phyloP scores from a whole-genome alignment of 495 filamentous ascomycete species.

The Astrothelium subdiscretum region DNA sequence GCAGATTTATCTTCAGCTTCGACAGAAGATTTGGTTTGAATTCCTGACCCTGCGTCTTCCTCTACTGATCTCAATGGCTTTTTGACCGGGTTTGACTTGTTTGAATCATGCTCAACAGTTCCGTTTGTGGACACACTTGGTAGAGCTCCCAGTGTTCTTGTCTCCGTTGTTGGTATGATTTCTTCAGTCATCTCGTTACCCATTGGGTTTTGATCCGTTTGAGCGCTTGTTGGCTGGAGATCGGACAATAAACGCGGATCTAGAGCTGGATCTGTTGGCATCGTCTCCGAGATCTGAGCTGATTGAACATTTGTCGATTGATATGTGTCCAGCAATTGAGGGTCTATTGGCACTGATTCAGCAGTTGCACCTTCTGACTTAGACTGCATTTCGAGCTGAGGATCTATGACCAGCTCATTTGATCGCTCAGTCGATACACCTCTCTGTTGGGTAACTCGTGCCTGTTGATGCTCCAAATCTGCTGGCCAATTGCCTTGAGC shows the following conservation, averaged over 20 bases:
- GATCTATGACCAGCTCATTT: not conserved
- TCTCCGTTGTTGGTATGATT: no score
- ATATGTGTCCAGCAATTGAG: not conserved
- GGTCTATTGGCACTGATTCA: not conserved
- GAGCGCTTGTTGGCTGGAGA: not conserved
- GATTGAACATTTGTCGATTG: not conserved
- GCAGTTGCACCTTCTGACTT: not conserved
- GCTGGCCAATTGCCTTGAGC: not conserved
- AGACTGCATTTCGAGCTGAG: not conserved
- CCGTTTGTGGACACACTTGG: not conserved
- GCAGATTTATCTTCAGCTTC: not conserved
- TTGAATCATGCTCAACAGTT: not conserved
- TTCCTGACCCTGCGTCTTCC: no score
- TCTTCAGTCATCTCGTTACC: no score
- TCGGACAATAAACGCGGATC: not conserved
- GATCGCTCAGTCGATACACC: no score
- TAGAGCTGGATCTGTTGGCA: not conserved
- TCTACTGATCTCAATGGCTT: not conserved
- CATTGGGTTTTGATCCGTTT: not conserved
- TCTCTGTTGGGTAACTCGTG: no score
- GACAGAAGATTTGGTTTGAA: no score
- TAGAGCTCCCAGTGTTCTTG: no score
- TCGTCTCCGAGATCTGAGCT: not conserved
- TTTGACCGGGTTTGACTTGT: not conserved
- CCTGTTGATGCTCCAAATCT: no score